Percentiles rank a stretch among this genome's conserved stretches.
phyloP scores from a whole-genome alignment of 352 stramenopile genomes.

The Pythium dissotocum region DNA sequence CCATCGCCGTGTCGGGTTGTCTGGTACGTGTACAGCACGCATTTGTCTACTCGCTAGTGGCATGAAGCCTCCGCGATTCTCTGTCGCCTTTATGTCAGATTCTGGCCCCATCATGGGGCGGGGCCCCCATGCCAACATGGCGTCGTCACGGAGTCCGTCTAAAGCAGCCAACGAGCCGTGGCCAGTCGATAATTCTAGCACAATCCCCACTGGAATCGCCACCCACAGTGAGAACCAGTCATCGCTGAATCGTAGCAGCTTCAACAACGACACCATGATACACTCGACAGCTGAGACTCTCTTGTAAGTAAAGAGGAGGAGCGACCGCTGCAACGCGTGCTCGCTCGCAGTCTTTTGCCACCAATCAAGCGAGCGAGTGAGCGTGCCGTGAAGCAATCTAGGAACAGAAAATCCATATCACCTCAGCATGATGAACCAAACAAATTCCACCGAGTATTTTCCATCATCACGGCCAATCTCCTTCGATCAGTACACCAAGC shows the following conservation, averaged over 20 bases:
- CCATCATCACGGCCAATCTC: too few relatives aligned
- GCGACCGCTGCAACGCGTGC: not conserved
- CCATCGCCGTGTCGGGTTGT: not conserved
- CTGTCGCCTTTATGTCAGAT: not conserved
- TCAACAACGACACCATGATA: slow-evolving; percentile 1
- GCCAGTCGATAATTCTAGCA: not conserved
- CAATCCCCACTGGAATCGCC: not conserved
- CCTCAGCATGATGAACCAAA: not conserved
- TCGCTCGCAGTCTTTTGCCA: not conserved
- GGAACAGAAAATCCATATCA: not conserved
- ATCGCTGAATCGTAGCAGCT: slow-evolving; percentile 1
- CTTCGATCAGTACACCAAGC: too few relatives aligned
- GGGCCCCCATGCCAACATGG: too few relatives aligned
- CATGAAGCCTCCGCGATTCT: not conserved
- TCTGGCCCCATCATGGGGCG: not conserved
- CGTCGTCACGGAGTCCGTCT: too few relatives aligned
- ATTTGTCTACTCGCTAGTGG: too few relatives aligned
- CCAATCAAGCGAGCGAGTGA: not conserved
- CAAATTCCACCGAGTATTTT: too few relatives aligned
- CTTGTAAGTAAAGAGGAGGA: not conserved
- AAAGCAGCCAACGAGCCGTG: not conserved
- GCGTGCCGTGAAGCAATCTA: not conserved
- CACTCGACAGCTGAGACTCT: not conserved
- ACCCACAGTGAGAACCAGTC: not conserved
- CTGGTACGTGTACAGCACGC: too few relatives aligned